Evolutionary conservation across 202 grass and related monocot species (phyloP), one percentile per base, ranked within the genome.

Genomic region (Hordeum pubiflorum): DNA sequence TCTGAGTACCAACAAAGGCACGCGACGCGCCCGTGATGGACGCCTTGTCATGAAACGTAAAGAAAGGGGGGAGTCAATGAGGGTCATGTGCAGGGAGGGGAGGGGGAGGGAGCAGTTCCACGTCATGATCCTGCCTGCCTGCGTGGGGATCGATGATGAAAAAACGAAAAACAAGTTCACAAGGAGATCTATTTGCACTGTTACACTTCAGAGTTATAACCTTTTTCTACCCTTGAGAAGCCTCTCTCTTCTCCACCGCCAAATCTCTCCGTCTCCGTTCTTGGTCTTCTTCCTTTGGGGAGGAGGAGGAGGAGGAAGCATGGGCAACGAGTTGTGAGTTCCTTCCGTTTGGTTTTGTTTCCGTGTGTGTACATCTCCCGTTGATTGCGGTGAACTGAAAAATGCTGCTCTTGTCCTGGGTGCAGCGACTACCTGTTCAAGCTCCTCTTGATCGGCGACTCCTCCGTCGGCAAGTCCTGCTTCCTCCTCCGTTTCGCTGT

Each of bases 381-480:
- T 54, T 54, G 7, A 4, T 70, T 46, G 38, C 67, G 32, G 2
- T 18, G 29, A 9, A 3, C 15, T 57, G 26, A 54, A 43, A 36
- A 73, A 43, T 71, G 66, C 11, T 69, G 5, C 1, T 26, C 40
- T 9, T 54, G 4, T 37, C 32, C 41, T 57, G 33, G n/a, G 27
- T 3, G 5, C 5, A 93, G 91, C 1, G 91, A 93, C 69, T 93
- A 91, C 76, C 88, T 93, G 72, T 93, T 91, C 91, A 93, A 93
- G 88, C 86, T 93, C 52, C 91, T 93, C 83, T 12, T 93, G 61
- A 91, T 93, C 80, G 91, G 91, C 24, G 91, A 93, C 72, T 93
- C 91, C 40, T 93, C 88, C 5, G 91, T 91, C 37, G 91, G 91
- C 80, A 93, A 93, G 68, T 93, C 91, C 54, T 93, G 88, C 68